Conservation (phyloP, 805 yeast species). For the Blastobotrys robertii region DNA sequence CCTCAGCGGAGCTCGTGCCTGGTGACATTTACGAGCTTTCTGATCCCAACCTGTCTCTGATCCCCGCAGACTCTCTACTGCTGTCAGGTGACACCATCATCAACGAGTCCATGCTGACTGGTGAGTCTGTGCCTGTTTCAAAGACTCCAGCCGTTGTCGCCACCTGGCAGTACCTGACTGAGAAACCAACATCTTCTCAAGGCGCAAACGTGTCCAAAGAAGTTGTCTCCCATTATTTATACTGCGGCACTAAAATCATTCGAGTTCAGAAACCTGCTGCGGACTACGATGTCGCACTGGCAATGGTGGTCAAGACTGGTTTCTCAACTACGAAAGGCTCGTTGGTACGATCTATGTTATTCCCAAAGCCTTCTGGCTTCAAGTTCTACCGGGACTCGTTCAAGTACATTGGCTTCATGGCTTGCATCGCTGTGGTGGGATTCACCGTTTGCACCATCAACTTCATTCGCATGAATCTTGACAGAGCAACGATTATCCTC, state of each 20-base stretch:
- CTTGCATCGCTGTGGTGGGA: constrained; percentile 73
- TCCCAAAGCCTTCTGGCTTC: constrained; percentile 90
- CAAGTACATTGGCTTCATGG: constrained; percentile 93
- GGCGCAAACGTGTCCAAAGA: constrained; percentile 48
- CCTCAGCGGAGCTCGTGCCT: constrained; percentile 76
- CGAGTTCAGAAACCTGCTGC: constrained; percentile 61
- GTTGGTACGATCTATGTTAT: constrained; percentile 86
- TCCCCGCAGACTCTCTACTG: constrained; percentile 87
- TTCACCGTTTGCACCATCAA: constrained; percentile 75
- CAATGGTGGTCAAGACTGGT: constrained; percentile 82
- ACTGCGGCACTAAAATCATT: constrained; percentile 81
- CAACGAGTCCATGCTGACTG: constrained; percentile 97
- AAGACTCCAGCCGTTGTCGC: constrained; percentile 60
- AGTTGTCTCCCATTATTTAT: constrained; percentile 68
- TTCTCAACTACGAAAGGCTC: constrained; percentile 95
- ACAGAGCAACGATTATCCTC: constrained; percentile 58
- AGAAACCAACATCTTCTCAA: constrained; percentile 15
- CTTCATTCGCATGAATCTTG: constrained; percentile 68
- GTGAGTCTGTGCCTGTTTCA: constrained; percentile 95
- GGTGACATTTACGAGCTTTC: constrained; percentile 92
- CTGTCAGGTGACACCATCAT: constrained; percentile 89
- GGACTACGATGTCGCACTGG: constrained; percentile 62
- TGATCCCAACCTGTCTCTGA: constrained; percentile 60
- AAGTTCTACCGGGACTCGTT: constrained; percentile 92
- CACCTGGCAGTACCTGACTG: constrained; percentile 48